These are phyloP conservation scores for Saturnispora diversa DNA, from an alignment of 805 yeast species.

Conservation along the genomic window DNA sequence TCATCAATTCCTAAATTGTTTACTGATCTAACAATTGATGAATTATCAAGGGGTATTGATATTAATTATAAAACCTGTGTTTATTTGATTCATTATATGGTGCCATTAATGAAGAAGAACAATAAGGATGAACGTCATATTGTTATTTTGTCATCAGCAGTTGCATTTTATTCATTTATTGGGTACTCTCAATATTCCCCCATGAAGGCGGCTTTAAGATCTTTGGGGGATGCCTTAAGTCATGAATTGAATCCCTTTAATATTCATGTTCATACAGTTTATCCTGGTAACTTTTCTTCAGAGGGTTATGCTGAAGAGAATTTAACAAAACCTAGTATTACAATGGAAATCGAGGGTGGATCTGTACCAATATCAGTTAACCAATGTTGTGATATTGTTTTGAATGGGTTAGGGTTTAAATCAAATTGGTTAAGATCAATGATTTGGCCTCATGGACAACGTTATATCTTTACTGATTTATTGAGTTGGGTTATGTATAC, in stretches of 20 bases:
- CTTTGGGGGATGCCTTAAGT: constrained; percentile 67
- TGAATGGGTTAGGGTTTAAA: constrained; percentile 35
- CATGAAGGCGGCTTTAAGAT: constrained; percentile 68
- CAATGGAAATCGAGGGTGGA: constrained; percentile 78
- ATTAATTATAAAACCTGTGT: constrained; percentile 69
- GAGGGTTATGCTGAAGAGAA: constrained; percentile 85
- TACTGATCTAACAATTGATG: constrained; percentile 50
- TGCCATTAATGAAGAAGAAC: constrained; percentile 24
- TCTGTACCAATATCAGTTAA: constrained; percentile 61
- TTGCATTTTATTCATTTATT: constrained; percentile 78
- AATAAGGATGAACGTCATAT: constrained; percentile 37
- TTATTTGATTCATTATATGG: constrained; percentile 58
- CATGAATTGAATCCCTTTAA: constrained; percentile 71
- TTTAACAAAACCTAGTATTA: constrained; percentile 75
- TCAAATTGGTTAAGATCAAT: neutral
- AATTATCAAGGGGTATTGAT: constrained; percentile 52
- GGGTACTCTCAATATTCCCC: constrained; percentile 94
- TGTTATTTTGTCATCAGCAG: constrained; percentile 64
- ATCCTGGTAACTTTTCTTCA: constrained; percentile 83
- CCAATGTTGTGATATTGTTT: constrained; percentile 54
- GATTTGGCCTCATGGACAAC: constrained; percentile 45
- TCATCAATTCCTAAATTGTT: constrained; percentile 73
- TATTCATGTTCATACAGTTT: constrained; percentile 62
- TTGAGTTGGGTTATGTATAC: constrained; percentile 76
- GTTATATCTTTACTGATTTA: constrained; percentile 71